These are phyloP conservation scores for Eurotiales sp. DNA, from an alignment of 2,329 filamentous ascomycete species.

Conservation along the genomic window DNA sequence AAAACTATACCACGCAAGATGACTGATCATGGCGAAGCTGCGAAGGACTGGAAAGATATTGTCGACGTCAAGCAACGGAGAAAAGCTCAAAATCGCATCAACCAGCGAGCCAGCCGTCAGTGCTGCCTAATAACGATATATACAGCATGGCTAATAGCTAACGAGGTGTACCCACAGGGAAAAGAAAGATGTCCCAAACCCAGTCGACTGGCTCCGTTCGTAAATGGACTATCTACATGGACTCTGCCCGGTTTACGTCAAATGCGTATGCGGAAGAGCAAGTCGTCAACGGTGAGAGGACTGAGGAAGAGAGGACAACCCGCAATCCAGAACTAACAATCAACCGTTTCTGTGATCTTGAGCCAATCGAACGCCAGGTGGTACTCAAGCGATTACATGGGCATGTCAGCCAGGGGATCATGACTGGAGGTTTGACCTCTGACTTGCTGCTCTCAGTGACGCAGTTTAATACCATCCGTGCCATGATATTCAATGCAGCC, in stretches of 20 bases:
- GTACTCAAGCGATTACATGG: constrained; percentile 1
- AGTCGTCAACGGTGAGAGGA: neutral
- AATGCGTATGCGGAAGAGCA: neutral
- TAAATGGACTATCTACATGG: no score
- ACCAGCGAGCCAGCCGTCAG: constrained; percentile 2
- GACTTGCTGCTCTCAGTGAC: constrained; percentile 21
- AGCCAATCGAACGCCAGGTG: neutral
- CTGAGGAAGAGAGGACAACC: neutral
- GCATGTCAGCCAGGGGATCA: neutral
- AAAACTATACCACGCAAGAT: no score
- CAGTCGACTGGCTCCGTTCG: neutral
- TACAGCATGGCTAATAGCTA: neutral
- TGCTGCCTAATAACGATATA: neutral
- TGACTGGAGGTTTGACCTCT: neutral
- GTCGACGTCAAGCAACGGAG: neutral
- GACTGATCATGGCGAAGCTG: neutral
- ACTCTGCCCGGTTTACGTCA: no score
- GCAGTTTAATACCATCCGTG: constrained; percentile 23
- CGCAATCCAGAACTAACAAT: neutral
- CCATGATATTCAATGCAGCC: constrained; percentile 17
- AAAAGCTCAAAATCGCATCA: constrained; percentile 5
- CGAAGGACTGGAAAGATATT: constrained; percentile 1
- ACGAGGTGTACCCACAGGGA: neutral
- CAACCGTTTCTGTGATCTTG: neutral
- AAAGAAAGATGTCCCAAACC: neutral